A percentile compares a stretch with the other conserved stretches of the same genome.
phyloP scores from a whole-genome alignment of 306 rosid genomes.

The Castanospermum australe region DNA sequence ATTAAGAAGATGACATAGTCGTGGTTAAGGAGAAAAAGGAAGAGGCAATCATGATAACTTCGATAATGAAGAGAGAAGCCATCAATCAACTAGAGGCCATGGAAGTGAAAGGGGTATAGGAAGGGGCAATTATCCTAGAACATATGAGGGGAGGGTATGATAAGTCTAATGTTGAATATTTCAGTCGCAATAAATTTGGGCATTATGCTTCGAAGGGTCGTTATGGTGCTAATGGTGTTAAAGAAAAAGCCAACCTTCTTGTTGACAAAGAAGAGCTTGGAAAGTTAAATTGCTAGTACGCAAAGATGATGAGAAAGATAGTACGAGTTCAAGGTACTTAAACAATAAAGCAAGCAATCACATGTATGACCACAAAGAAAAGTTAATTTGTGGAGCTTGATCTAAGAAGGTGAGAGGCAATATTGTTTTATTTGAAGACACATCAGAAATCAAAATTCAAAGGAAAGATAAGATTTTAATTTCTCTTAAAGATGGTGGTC shows the following conservation, averaged over 20 bases:
- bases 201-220: background rate
- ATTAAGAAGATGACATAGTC: background rate
- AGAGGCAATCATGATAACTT: background rate
- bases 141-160: background rate
- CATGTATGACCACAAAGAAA: background rate
- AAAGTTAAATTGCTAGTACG: background rate
- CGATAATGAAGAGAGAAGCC: background rate
- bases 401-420: background rate
- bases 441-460: background rate
- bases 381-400: background rate
- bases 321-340: no score
- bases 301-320: background rate
- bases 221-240: no score
- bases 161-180: background rate
- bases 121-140: background rate
- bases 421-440: background rate
- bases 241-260: background rate
- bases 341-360: background rate
- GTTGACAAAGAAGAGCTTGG: no score
- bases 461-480: background rate
- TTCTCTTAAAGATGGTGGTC: background rate
- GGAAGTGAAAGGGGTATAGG: background rate
- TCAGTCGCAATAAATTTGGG: background rate
- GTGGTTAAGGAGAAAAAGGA: background rate
- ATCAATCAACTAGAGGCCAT: background rate